Percentiles rank a stretch among this genome's conserved stretches.
phyloP scores from a whole-genome alignment of 495 filamentous ascomycete genomes.

The Polyplosphaeria fusca region DNA sequence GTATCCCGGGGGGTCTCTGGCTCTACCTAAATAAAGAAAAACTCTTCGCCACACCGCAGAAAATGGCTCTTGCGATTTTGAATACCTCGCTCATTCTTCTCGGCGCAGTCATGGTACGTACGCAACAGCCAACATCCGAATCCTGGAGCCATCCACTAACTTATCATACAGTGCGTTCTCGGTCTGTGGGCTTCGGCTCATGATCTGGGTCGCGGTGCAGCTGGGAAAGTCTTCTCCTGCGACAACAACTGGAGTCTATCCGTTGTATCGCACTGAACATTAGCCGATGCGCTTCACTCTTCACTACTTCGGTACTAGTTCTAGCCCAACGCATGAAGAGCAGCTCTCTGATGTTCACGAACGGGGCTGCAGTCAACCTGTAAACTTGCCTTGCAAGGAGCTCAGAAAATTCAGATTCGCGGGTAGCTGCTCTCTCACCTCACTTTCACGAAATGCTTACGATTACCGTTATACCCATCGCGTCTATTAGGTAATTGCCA shows the following conservation, averaged over 20 bases:
- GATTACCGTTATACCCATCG: too few relatives aligned
- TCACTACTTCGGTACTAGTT: too few relatives aligned
- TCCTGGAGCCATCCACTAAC: too few relatives aligned
- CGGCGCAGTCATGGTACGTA: conserved; percentile 26
- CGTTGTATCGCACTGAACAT: not conserved
- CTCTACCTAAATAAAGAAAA: conserved; percentile 23
- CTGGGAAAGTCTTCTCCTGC: conserved; percentile 26
- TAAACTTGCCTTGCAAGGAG: too few relatives aligned
- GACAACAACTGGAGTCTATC: conserved; percentile 19
- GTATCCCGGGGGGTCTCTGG: conserved; percentile 21
- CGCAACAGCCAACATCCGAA: not conserved
- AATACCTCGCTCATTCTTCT: conserved; percentile 16
- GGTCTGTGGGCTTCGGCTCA: conserved; percentile 23
- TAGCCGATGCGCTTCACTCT: too few relatives aligned
- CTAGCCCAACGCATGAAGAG: too few relatives aligned
- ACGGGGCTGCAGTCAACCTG: too few relatives aligned
- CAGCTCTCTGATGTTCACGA: too few relatives aligned
- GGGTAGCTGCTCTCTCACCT: too few relatives aligned
- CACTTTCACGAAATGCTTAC: too few relatives aligned
- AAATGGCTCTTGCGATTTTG: conserved; percentile 7
- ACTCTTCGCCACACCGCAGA: not conserved
- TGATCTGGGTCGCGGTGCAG: conserved; percentile 12
- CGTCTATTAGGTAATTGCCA: too few relatives aligned
- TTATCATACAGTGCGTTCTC: conserved; percentile 15
- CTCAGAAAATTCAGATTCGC: too few relatives aligned